Conservation (phyloP, 2,329 filamentous ascomycete genomes). For the Ustilaginoidea virens region DNA sequence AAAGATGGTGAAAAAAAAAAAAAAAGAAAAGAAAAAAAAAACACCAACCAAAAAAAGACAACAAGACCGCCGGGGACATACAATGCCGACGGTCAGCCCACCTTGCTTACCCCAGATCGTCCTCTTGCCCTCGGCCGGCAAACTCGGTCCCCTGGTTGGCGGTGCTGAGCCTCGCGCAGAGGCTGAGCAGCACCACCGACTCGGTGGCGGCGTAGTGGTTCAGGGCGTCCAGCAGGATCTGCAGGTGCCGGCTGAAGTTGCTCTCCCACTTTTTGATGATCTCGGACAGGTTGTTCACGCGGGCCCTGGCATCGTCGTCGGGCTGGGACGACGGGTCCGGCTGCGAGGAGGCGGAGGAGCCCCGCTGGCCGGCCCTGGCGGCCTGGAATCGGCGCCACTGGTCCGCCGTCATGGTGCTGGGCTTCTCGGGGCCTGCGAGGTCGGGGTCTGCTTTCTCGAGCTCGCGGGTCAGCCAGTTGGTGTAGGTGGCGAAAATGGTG, state of each 20-base stretch:
- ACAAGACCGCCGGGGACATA: too few relatives aligned
- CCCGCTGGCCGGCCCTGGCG: constrained; percentile 21
- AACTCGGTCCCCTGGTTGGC: constrained; percentile 63
- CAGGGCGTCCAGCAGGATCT: constrained; percentile 84
- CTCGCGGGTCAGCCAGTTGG: constrained; percentile 70
- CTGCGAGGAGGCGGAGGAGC: constrained; percentile 1
- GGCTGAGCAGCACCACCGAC: constrained; percentile 79
- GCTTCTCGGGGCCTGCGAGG: constrained; percentile 44
- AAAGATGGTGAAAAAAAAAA: too few relatives aligned
- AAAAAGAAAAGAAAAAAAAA: too few relatives aligned
- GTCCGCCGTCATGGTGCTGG: constrained; percentile 41
- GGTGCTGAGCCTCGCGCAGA: constrained; percentile 70
- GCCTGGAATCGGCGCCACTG: constrained; percentile 45
- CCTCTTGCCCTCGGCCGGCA: constrained; percentile 42
- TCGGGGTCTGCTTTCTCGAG: constrained; percentile 74
- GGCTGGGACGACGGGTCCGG: constrained; percentile 7
- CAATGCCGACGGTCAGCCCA: too few relatives aligned
- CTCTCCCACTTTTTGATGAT: constrained; percentile 84
- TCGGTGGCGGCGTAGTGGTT: constrained; percentile 97
- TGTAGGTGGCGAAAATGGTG: constrained; percentile 85
- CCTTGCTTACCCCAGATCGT: constrained; percentile 23
- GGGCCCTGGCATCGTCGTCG: constrained; percentile 22
- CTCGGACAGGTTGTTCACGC: constrained; percentile 68
- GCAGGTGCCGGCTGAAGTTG: constrained; percentile 82
- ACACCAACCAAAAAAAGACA: too few relatives aligned